Evolutionary conservation across 345 rosid genomes (phyloP).

Genomic region (Linum lewisii): DNA sequence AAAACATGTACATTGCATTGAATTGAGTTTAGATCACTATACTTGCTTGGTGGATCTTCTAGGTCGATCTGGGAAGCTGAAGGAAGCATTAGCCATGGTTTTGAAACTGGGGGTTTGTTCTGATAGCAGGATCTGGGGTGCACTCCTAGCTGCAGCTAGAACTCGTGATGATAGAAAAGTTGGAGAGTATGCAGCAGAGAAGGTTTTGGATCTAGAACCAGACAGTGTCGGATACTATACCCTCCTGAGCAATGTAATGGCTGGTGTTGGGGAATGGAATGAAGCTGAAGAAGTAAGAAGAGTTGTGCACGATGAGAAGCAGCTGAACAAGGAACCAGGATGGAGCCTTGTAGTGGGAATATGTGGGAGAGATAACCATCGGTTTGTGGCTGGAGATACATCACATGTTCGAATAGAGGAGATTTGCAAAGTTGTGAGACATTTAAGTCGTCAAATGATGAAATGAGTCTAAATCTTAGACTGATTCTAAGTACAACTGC

Average conservation of each 20-base stretch:
- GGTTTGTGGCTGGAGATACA: conserved; percentile 24
- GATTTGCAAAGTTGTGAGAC: conserved; percentile 14
- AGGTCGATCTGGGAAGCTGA: conserved; percentile 3
- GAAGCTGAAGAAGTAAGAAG: conserved; percentile 8
- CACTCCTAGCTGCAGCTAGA: conserved; percentile 5
- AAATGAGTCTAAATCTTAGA: too few species aligned
- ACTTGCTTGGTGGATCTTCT: conserved; percentile 6
- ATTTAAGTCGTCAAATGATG: not conserved
- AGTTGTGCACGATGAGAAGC: conserved; percentile 6
- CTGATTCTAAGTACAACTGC: too few species aligned
- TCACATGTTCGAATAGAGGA: conserved; percentile 12
- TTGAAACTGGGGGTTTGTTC: not conserved
- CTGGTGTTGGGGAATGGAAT: not conserved
- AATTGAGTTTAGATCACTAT: not conserved
- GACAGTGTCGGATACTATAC: conserved; percentile 4
- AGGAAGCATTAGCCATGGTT: conserved; percentile 2
- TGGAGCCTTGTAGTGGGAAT: conserved; percentile 3
- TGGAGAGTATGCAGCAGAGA: conserved; percentile 5
- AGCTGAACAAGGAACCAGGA: conserved; percentile 6
- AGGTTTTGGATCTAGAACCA: conserved; percentile 1
- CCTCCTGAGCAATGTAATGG: not conserved
- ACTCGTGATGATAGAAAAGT: not conserved
- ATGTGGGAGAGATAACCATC: conserved; percentile 3
- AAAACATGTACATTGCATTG: not conserved
- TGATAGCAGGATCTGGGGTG: conserved; percentile 8